These are phyloP conservation scores for Euphorbia schlechtendalii DNA, from an alignment of 441 rosid genomes.

Conservation along the genomic window DNA sequence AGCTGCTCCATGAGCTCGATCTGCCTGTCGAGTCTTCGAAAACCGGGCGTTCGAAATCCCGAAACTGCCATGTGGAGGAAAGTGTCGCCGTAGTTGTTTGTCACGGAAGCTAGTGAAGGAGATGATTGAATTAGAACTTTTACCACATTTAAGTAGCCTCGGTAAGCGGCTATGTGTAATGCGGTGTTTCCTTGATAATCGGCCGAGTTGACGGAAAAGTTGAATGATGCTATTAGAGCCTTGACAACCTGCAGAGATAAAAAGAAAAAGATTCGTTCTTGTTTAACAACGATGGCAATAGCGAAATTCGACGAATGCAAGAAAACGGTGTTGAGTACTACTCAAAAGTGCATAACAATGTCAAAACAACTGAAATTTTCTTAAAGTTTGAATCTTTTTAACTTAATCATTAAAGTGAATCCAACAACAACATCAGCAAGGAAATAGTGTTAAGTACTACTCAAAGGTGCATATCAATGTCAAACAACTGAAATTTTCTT, in stretches of 20 bases:
- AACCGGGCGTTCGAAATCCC: constrained; percentile 68
- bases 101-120: constrained; percentile 34
- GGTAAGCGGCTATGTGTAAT: constrained; percentile 72
- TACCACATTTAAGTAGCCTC: constrained; percentile 55
- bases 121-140: constrained; percentile 44
- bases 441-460: no score
- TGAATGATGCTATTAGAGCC: constrained; percentile 47
- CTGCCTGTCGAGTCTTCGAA: constrained; percentile 66
- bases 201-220: constrained; percentile 32
- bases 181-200: constrained; percentile 82
- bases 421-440: no score
- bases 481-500: no score
- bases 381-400: no score
- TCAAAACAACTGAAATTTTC: no score
- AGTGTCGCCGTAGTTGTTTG: constrained; percentile 65
- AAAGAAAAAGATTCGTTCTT: neutral
- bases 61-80: constrained; percentile 84
- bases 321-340: neutral
- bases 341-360: no score
- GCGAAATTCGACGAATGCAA: no score
- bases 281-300: no score
- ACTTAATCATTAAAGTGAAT: no score
- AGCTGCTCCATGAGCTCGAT: constrained; percentile 62
- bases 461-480: no score
- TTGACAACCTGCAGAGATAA: constrained; percentile 54